A percentile compares a stretch with the other conserved stretches of the same genome.
These are phyloP conservation scores for Fistulina hepatica DNA, from an alignment of 1,284 basidiomycete genomes.

Conservation along the genomic window DNA sequence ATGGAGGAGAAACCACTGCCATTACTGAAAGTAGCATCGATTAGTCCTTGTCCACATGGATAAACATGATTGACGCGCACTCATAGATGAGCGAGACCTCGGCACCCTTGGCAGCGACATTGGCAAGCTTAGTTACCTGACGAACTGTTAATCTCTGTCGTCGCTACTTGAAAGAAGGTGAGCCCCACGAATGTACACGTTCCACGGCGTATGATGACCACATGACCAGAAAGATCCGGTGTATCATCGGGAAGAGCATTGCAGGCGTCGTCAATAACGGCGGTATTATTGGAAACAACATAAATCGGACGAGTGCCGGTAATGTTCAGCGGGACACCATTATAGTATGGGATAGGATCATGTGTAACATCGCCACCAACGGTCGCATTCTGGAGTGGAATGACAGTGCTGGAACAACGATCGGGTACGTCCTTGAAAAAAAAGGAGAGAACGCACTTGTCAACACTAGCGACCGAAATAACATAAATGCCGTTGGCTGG, in stretches of 20 bases:
- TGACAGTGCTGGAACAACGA: too few species aligned
- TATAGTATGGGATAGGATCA: conserved; percentile 32
- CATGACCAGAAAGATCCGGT: conserved; percentile 31
- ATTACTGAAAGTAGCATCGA: conserved; percentile 5
- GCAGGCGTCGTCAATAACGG: conserved; percentile 37
- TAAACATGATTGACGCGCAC: conserved; percentile 2
- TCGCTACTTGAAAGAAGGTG: background rate
- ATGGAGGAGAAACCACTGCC: conserved; percentile 11
- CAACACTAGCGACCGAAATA: conserved; percentile 31
- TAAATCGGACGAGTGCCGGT: conserved; percentile 29
- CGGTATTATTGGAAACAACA: conserved; percentile 32
- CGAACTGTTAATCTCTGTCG: background rate
- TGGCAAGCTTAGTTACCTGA: conserved; percentile 9
- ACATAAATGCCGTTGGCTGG: conserved; percentile 31
- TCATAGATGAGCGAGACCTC: conserved; percentile 10
- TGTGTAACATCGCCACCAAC: conserved; percentile 30
- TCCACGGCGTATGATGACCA: conserved; percentile 38
- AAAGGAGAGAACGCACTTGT: too few species aligned
- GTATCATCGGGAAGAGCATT: conserved; percentile 33
- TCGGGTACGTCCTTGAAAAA: too few species aligned
- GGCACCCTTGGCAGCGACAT: conserved; percentile 9
- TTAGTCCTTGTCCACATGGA: background rate
- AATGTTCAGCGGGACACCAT: conserved; percentile 27
- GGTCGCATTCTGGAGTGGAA: conserved; percentile 30
- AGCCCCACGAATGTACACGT: conserved; percentile 30